A percentile compares a stretch with the other conserved stretches of the same genome.
These are phyloP conservation scores for Verticillium tricorpus DNA, from an alignment of 2,329 filamentous ascomycete genomes.

Conservation along the genomic window DNA sequence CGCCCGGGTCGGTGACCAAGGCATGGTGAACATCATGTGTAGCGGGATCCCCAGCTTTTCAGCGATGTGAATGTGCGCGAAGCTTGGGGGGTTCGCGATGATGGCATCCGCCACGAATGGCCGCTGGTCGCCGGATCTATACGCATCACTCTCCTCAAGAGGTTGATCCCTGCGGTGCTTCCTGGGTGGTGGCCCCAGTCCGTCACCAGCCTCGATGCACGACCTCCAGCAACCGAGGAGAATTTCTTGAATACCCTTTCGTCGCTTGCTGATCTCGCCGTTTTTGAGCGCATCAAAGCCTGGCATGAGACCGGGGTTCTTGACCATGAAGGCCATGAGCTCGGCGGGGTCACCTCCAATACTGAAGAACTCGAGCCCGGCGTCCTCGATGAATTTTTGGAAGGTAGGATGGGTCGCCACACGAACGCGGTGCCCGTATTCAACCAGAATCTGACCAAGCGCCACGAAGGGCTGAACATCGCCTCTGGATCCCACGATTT, in stretches of 20 bases:
- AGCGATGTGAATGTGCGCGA: slow-evolving; percentile 70
- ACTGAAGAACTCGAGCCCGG: slow-evolving; percentile 69
- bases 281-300: slow-evolving; percentile 71
- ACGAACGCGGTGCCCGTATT: slow-evolving; percentile 66
- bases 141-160: slow-evolving; percentile 41
- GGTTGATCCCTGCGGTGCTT: slow-evolving; percentile 43
- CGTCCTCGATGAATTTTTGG: slow-evolving; percentile 62
- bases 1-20: slow-evolving; percentile 79
- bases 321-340: slow-evolving; percentile 88
- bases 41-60: slow-evolving; percentile 71
- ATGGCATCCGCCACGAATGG: slow-evolving; percentile 83
- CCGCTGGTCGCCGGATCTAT: slow-evolving; percentile 35
- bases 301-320: slow-evolving; percentile 81
- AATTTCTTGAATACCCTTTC: slow-evolving; percentile 72
- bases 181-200: slow-evolving; percentile 43
- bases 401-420: slow-evolving; percentile 71
- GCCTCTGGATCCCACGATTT: slow-evolving; percentile 69
- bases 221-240: slow-evolving; percentile 84
- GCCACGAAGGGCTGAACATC: slow-evolving; percentile 75
- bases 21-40: slow-evolving; percentile 94
- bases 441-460: slow-evolving; percentile 60
- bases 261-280: slow-evolving; percentile 71
- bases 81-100: slow-evolving; percentile 74
- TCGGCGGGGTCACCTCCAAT: slow-evolving; percentile 73
- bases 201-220: slow-evolving; percentile 75